Conservation (phyloP, 208 protist species). For the Borovskyia barvae region DNA sequence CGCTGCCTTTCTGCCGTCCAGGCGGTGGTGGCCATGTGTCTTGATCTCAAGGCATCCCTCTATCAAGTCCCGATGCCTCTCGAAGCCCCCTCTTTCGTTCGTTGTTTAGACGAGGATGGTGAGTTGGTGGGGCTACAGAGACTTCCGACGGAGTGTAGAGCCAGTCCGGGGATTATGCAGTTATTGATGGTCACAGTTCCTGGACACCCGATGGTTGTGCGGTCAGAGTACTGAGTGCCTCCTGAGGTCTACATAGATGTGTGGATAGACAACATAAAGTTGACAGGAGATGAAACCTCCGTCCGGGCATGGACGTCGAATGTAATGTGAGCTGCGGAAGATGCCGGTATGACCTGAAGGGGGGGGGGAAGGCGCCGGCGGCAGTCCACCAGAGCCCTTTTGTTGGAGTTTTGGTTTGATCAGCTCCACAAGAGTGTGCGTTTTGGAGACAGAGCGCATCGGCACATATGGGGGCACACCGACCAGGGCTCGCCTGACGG, state of each 20-base stretch:
- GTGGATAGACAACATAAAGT: background rate
- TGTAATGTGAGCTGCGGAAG: background rate
- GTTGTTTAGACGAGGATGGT: background rate
- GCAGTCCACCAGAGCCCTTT: background rate
- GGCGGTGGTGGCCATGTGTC: background rate
- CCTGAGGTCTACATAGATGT: background rate
- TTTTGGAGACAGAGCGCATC: background rate
- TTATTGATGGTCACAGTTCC: background rate
- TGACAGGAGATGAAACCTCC: background rate
- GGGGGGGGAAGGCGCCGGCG: background rate
- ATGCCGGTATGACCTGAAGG: background rate
- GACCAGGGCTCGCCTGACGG: background rate
- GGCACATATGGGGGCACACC: background rate
- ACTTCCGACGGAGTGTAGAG: background rate
- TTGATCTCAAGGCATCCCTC: background rate
- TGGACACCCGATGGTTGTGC: background rate
- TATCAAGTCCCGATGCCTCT: background rate
- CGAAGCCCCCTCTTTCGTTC: background rate
- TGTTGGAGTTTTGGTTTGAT: background rate
- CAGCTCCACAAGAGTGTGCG: background rate
- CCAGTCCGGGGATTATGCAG: background rate
- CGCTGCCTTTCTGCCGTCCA: background rate
- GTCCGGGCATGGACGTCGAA: background rate
- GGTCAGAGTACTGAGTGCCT: background rate
- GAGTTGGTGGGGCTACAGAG: background rate